Conservation (phyloP, 1,284 basidiomycete species). For the Moniliella sp. region DNA sequence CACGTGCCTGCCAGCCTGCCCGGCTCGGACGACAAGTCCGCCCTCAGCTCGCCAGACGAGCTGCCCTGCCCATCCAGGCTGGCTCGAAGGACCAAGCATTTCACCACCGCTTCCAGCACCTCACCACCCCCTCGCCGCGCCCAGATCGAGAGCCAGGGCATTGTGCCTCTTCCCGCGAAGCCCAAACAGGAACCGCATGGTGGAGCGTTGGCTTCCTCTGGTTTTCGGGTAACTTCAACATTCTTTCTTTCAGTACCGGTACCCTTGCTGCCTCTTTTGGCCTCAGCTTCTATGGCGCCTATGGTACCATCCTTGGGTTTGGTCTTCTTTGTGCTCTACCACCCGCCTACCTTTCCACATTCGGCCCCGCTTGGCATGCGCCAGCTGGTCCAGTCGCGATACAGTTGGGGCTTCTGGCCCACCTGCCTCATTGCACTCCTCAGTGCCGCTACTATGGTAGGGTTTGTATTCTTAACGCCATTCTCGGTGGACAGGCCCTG, state of each 20-base stretch:
- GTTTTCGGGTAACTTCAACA: slow-evolving; percentile 24
- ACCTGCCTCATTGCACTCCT: slow-evolving; percentile 43
- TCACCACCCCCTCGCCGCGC: too few species aligned
- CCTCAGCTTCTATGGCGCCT: slow-evolving; percentile 39
- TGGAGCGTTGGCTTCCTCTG: slow-evolving; percentile 22
- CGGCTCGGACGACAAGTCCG: too few species aligned
- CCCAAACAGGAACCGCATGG: too few species aligned
- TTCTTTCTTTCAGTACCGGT: slow-evolving; percentile 42
- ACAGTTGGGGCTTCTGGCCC: slow-evolving; percentile 43
- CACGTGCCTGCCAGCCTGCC: too few species aligned
- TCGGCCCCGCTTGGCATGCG: slow-evolving; percentile 45
- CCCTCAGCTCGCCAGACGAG: too few species aligned
- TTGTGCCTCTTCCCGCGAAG: too few species aligned
- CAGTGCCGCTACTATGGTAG: slow-evolving; percentile 13
- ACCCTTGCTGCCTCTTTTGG: slow-evolving; percentile 40
- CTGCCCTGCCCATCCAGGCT: too few species aligned
- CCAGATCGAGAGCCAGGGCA: too few species aligned
- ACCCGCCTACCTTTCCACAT: slow-evolving; percentile 18
- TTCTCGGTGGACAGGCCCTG: slow-evolving; percentile 36
- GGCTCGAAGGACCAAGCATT: too few species aligned
- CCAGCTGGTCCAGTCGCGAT: slow-evolving; percentile 42
- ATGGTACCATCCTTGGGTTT: slow-evolving; percentile 34
- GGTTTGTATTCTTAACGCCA: slow-evolving; percentile 45
- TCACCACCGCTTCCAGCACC: too few species aligned
- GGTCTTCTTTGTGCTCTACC: slow-evolving; percentile 30